Evolutionary conservation across 2,329 filamentous ascomycete genomes (phyloP), one percentile per base, ranked within the genome.

Genomic region (Ascochyta viciae-villosae): DNA sequence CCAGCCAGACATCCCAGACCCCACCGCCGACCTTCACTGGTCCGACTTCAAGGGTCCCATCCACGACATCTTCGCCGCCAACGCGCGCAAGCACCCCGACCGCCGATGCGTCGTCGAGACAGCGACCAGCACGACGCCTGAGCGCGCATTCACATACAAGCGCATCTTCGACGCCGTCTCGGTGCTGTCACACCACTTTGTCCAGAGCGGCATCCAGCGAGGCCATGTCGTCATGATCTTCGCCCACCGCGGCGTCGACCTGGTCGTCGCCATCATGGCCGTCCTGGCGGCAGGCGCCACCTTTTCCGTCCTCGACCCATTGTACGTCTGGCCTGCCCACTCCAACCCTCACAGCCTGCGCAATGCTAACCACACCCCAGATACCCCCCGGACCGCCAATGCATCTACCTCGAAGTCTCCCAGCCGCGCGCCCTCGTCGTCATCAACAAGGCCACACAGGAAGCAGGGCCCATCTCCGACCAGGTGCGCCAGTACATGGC

Each of bases 141-240:
- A 87, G 72, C 82, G 90, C 60, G 78, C 77, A 44, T 97, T 95
- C 76, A 94, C 87, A 23, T 98, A 97, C 75, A 81, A 82, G 62
- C 91, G 96, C 69, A 96, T 98, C 71, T 84, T 92, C 71, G 89
- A 96, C 78, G 88, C 89, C 0, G 89, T 91, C 27, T 96, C 96
- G 73, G 82, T 86, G 16, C 76, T 97, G 6, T 90, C 92, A 22
- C 87, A 96, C 76, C 85, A 96, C 71, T 82, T 97, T 19, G 84
- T 89, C 50, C 82, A 88, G 46, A 83, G 87, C 67, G 92, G 93
- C 54, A 82, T 92, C 61, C 82, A 87, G 56, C 82, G 87, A 64
- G 92, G 92, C 8, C 92, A 98, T 71, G 92, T 96, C 2, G 92
- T 96, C 67, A 96, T 96, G 91, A 90, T 95, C 61, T 97, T 88